Conservation (phyloP, 2,329 filamentous ascomycete genomes). For the Colletotrichum spinosum region DNA sequence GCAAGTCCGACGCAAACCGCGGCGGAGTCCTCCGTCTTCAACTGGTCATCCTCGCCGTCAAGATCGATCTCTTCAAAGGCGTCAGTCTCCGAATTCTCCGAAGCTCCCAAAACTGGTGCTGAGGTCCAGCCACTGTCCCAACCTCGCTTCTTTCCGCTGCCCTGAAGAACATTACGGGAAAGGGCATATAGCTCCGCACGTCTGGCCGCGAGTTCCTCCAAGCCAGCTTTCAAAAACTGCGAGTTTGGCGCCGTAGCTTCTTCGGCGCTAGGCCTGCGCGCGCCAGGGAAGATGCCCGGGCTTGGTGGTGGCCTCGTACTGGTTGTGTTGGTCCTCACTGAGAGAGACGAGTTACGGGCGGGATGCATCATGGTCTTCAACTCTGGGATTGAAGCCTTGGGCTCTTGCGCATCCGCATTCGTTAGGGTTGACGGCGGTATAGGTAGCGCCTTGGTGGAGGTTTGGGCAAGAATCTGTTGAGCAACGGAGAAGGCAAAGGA, state of each 20-base stretch:
- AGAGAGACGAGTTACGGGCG: slow-evolving; percentile 71
- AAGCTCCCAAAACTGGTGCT: slow-evolving; percentile 62
- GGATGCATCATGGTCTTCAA: slow-evolving; percentile 79
- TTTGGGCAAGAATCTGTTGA: slow-evolving; percentile 82
- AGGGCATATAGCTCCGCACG: slow-evolving; percentile 85
- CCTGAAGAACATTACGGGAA: slow-evolving; percentile 82
- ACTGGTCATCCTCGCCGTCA: slow-evolving; percentile 51
- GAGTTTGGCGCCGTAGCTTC: slow-evolving; percentile 51
- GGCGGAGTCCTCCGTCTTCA: slow-evolving; percentile 33
- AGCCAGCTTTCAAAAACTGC: slow-evolving; percentile 70
- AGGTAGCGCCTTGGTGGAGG: slow-evolving; percentile 74
- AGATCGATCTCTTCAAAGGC: slow-evolving; percentile 71
- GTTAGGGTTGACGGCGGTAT: slow-evolving; percentile 71
- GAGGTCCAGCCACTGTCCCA: slow-evolving; percentile 84
- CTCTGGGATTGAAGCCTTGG: slow-evolving; percentile 72
- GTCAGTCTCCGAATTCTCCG: slow-evolving; percentile 54
- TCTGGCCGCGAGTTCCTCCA: slow-evolving; percentile 84
- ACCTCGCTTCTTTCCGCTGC: slow-evolving; percentile 75
- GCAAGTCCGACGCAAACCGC: slow-evolving; percentile 27
- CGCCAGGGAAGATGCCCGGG: slow-evolving; percentile 65
- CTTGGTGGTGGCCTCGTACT: slow-evolving; percentile 55
- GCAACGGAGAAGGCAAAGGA: slow-evolving; percentile 84
- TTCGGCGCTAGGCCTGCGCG: slow-evolving; percentile 51
- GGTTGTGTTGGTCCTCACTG: slow-evolving; percentile 48
- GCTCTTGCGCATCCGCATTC: slow-evolving; percentile 62